phyloP scores from a whole-genome alignment of 805 yeast species.

The Pichia insulana region DNA sequence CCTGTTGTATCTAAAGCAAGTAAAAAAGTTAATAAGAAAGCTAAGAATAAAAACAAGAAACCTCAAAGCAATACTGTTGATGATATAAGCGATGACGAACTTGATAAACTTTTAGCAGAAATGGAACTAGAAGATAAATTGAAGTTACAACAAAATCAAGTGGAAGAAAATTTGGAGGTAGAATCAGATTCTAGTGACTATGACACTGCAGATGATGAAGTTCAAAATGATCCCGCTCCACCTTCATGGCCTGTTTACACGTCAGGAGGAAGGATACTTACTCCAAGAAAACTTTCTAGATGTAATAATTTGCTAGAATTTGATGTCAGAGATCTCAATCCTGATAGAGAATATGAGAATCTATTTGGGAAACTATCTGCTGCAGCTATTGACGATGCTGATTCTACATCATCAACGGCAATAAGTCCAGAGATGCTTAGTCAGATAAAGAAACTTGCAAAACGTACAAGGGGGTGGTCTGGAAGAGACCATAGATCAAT shows the following conservation, averaged over 20 bases:
- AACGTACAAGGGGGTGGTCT: constrained; percentile 73
- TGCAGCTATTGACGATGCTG: constrained; percentile 66
- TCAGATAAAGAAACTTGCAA: constrained; percentile 50
- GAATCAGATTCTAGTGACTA: constrained; percentile 23
- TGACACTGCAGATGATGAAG: constrained; percentile 29
- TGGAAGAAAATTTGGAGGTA: constrained; percentile 14
- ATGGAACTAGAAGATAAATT: constrained; percentile 20
- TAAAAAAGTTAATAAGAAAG: constrained; percentile 9
- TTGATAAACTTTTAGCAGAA: constrained; percentile 47
- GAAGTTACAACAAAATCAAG: not conserved
- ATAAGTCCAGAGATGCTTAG: constrained; percentile 60
- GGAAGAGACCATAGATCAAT: constrained; percentile 65
- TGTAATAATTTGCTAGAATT: constrained; percentile 36
- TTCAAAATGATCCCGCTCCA: constrained; percentile 20
- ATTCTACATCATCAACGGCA: constrained; percentile 61
- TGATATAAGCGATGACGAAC: constrained; percentile 30
- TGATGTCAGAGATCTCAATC: constrained; percentile 50
- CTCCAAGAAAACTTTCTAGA: constrained; percentile 34
- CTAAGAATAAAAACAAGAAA: not conserved
- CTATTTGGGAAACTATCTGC: constrained; percentile 65
- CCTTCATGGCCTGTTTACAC: constrained; percentile 19
- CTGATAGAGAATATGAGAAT: constrained; percentile 63
- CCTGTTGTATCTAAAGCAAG: not conserved
- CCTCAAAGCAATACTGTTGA: constrained; percentile 19
- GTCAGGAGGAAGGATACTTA: constrained; percentile 32